Base-by-base conservation (phyloP, 345 rosid species). In the Firmiana major region DNA sequence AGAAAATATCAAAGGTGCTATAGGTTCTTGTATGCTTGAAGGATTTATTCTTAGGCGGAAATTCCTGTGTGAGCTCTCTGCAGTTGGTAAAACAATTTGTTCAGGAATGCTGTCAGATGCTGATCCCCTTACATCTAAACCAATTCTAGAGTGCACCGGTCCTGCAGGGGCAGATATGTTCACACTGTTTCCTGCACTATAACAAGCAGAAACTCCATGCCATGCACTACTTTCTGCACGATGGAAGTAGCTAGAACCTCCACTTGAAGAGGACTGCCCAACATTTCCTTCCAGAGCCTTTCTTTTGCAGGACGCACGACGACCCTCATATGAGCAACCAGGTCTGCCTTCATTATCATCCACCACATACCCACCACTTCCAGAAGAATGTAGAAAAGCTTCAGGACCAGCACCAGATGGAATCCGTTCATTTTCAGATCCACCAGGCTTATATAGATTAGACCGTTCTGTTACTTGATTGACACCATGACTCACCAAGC, bases 301-400 rank as follows among this genome's bases (percentile, higher is more conserved):
- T 85, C 99, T 88, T 85, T 95, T 95, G 82, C 90, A 83, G 49
- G 97, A 87, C 22, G 83, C 74, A 55, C 87, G 95, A 1, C 82
- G 88, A 16, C 91, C 91, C 49, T 87, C 94, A 63, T 76, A 74
- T 58, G 91, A 84, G 66, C 86, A 80, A 75, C 87, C 87, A 0
- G 84, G 84, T 79, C 88, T 83, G 72, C 77, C 83, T 59, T 76
- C 84, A 83, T 63, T 84, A 59, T 75, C 86, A 76, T 81, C 90
- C 7, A 51, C 65, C 17, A 79, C 58, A 78, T 81, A 88, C 64
- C 85, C 87, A 75, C 80, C 78, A 65, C 73, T 75, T 83, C 89
- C 88, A 60, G 88, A 83, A 60, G 90, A 76, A 74, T 79, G 85
- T 9, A 57, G 36, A 63, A 78, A 81, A 54, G 84, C 7, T 59